Evolutionary conservation across 768 basidiomycete species (phyloP), one percentile per base, ranked within the genome.

Genomic region (Mycena crocata): DNA sequence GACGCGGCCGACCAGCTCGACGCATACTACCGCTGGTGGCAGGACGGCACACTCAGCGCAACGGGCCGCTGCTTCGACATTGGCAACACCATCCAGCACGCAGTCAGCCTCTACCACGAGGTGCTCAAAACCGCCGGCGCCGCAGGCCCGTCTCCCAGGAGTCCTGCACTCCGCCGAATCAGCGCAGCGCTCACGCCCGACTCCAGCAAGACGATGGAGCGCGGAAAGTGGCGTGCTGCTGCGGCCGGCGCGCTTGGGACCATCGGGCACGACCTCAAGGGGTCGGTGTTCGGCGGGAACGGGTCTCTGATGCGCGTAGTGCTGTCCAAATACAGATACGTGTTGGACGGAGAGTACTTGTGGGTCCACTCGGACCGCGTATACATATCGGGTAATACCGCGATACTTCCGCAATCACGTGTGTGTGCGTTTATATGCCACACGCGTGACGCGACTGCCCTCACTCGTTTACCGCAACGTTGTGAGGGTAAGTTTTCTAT

Each of bases 281-380:
- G 65, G 1, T 71, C 77, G 6, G 37, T 59, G 1, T 79, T 61
- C 61, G 75, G 75, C 23, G 82, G 81, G 14, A 84, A 84, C 67
- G 84, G 82, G 15, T 84, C 82, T 56, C 72, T 86, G 42, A 82
- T 85, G 81, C 80, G 85, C 23, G 73, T 85, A n/a, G n/a, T n/a
- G n/a, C n/a, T n/a, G n/a, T n/a, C n/a, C n/a, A n/a, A n/a, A n/a
- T n/a, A n/a, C n/a, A n/a, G n/a, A n/a, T n/a, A n/a, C n/a, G n/a
- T n/a, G n/a, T n/a, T n/a, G n/a, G n/a, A n/a, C n/a, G n/a, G n/a
- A n/a, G n/a, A n/a, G n/a, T n/a, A n/a, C n/a, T n/a, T n/a, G n/a
- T n/a, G n/a, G n/a, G n/a, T n/a, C n/a, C n/a, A n/a, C n/a, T n/a
- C n/a, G n/a, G n/a, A n/a, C n/a, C n/a, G n/a, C n/a, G n/a, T n/a